A percentile compares a stretch with the other conserved stretches of the same genome.
These are phyloP conservation scores for Lachancea sp. DNA, from an alignment of 805 yeast species.

Conservation along the genomic window DNA sequence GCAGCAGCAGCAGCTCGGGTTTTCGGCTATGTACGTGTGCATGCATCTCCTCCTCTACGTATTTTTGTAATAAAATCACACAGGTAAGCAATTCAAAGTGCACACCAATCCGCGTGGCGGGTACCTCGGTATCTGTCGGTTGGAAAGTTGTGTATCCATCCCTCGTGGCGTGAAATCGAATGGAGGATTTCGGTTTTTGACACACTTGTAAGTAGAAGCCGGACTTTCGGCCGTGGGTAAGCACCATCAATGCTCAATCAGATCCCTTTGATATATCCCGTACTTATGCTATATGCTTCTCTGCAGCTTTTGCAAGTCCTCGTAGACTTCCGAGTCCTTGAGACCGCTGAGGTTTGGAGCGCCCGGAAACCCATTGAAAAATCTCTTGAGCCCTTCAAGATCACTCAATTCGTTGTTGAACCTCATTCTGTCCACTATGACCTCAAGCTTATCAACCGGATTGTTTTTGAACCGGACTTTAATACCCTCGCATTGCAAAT, in stretches of 20 bases:
- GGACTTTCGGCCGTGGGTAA: no score
- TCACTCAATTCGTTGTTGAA: conserved; percentile 63
- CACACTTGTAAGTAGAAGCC: no score
- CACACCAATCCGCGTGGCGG: no score
- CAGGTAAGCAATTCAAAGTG: conserved; percentile 1
- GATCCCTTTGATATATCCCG: background rate
- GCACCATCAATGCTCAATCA: no score
- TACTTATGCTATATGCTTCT: background rate
- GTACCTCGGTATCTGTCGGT: no score
- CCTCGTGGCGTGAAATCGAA: no score
- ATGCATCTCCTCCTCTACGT: conserved; percentile 7
- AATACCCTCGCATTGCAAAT: conserved; percentile 38
- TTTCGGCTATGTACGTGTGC: conserved; percentile 1
- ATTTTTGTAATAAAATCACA: conserved; percentile 9
- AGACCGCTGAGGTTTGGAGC: conserved; percentile 67
- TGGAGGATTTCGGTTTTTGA: no score
- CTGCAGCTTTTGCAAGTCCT: conserved; percentile 60
- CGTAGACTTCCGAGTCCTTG: conserved; percentile 62
- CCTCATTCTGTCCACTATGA: conserved; percentile 62
- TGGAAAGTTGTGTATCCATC: no score
- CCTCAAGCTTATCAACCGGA: conserved; percentile 37
- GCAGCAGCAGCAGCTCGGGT: background rate
- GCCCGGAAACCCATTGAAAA: conserved; percentile 68
- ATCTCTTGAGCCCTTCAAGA: conserved; percentile 58
- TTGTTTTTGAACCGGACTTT: conserved; percentile 37